Evolutionary conservation across 257 asterid species (phyloP).

Genomic region (Avicennia marina): DNA sequence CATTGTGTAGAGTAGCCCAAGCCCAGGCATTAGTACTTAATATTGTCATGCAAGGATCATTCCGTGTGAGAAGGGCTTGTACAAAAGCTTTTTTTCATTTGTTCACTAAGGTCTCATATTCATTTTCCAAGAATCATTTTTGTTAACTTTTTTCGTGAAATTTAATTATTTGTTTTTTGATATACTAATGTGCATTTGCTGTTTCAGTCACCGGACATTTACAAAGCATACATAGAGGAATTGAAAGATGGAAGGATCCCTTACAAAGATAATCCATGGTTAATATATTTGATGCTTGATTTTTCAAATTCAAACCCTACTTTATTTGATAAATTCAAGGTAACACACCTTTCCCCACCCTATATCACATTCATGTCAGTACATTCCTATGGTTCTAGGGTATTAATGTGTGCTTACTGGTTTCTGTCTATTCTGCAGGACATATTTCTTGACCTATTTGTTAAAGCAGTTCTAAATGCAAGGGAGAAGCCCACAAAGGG

Average conservation of each 20-base stretch:
- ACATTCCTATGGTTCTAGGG: conserved; percentile 7
- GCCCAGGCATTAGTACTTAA: conserved; percentile 72
- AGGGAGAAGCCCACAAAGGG: conserved; percentile 72
- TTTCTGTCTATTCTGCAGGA: conserved; percentile 50
- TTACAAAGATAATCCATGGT: conserved; percentile 67
- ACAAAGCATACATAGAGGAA: conserved; percentile 67
- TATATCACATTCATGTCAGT: conserved; percentile 3
- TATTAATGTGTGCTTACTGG: conserved; percentile 20
- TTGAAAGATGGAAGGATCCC: conserved; percentile 68
- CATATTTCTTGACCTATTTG: conserved; percentile 73
- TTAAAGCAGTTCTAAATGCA: conserved; percentile 73
- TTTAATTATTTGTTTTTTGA: conserved; percentile 7
- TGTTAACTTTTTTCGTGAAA: conserved; percentile 8
- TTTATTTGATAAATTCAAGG: conserved; percentile 71
- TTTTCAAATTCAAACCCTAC: conserved; percentile 44
- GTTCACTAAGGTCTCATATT: conserved; percentile 62
- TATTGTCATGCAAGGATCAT: conserved; percentile 67
- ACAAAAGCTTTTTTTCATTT: conserved; percentile 46
- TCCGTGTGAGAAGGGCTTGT: conserved; percentile 67
- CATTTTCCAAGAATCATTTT: conserved; percentile 10
- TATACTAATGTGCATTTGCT: conserved; percentile 18
- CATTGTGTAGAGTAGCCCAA: conserved; percentile 71
- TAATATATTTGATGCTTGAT: conserved; percentile 59
- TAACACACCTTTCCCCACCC: conserved; percentile 17
- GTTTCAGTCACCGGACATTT: conserved; percentile 73